Conservation (phyloP, 495 filamentous ascomycete species). For the Terfezia boudieri region DNA sequence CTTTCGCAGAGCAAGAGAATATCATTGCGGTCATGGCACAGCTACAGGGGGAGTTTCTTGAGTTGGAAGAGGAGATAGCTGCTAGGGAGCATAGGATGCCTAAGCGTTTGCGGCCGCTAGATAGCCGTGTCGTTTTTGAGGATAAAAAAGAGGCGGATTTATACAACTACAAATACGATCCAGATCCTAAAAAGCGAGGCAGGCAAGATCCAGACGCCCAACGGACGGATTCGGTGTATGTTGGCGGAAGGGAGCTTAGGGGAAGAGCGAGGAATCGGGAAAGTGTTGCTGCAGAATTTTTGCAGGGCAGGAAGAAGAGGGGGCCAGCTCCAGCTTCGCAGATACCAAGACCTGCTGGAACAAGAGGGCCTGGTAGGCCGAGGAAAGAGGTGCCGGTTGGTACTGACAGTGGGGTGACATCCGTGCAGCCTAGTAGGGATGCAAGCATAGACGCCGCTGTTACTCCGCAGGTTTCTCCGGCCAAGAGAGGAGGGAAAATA, state of each 20-base stretch:
- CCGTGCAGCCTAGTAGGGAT: neutral
- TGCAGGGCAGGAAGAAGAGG: neutral
- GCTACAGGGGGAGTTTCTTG: constrained; percentile 11
- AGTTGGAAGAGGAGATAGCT: constrained; percentile 9
- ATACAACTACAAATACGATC: constrained; percentile 14
- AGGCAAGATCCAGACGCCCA: constrained; percentile 12
- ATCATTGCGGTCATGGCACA: constrained; percentile 11
- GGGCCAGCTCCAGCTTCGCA: neutral
- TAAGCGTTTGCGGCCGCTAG: constrained; percentile 12
- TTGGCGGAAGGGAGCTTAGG: constrained; percentile 10
- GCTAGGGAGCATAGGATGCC: neutral
- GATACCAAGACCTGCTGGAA: neutral
- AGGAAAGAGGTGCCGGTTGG: neutral
- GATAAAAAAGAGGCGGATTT: constrained; percentile 18
- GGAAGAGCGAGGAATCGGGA: constrained; percentile 1
- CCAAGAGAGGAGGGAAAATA: neutral
- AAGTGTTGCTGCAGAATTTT: neutral
- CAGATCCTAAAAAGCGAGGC: constrained; percentile 15
- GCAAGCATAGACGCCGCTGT: neutral
- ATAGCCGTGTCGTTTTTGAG: constrained; percentile 10
- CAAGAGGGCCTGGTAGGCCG: constrained; percentile 1
- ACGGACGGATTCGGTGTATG: constrained; percentile 14
- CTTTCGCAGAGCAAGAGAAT: constrained; percentile 12
- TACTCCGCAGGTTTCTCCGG: neutral
- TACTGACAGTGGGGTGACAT: neutral